Percentiles rank a stretch among this genome's conserved stretches.
phyloP scores from a whole-genome alignment of 352 stramenopile species.

The Pythium periplocum region DNA sequence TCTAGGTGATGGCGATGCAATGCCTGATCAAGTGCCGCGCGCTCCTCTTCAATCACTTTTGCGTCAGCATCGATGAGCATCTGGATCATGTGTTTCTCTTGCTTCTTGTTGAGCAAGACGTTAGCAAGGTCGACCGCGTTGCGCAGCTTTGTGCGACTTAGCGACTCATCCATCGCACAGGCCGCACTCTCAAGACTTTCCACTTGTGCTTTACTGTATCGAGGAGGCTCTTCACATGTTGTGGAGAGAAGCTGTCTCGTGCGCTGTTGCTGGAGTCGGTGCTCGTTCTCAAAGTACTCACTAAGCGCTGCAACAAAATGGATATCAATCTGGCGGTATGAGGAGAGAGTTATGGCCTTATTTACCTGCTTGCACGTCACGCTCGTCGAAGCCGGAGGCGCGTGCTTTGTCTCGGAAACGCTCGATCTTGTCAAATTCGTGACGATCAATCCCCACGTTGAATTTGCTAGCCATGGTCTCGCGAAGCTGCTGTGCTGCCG shows the following conservation, averaged over 20 bases:
- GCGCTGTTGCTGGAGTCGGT: constrained; percentile 25
- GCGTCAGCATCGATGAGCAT: constrained; percentile 61
- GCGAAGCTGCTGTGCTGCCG: constrained; percentile 5
- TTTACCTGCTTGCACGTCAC: constrained; percentile 24
- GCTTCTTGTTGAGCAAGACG: constrained; percentile 38
- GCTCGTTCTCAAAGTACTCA: constrained; percentile 22
- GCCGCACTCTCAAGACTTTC: constrained; percentile 15
- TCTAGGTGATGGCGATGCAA: constrained; percentile 50
- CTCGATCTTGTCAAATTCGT: constrained; percentile 26
- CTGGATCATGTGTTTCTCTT: constrained; percentile 63
- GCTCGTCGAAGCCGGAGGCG: constrained; percentile 17
- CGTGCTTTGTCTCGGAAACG: constrained; percentile 39
- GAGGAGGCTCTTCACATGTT: background rate
- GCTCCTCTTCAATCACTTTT: constrained; percentile 64
- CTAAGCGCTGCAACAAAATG: constrained; percentile 2
- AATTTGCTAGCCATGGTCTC: constrained; percentile 24
- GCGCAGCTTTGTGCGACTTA: constrained; percentile 62
- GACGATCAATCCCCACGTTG: constrained; percentile 15
- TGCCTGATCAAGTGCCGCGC: constrained; percentile 47
- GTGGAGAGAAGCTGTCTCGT: constrained; percentile 24
- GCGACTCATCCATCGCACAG: constrained; percentile 38
- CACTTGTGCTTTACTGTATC: constrained; percentile 18
- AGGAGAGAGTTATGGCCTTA: too few relatives aligned
- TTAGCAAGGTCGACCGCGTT: constrained; percentile 69
- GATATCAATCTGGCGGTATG: background rate